phyloP scores from a whole-genome alignment of 139 green algal species.

The Spirogloea muscicola region DNA sequence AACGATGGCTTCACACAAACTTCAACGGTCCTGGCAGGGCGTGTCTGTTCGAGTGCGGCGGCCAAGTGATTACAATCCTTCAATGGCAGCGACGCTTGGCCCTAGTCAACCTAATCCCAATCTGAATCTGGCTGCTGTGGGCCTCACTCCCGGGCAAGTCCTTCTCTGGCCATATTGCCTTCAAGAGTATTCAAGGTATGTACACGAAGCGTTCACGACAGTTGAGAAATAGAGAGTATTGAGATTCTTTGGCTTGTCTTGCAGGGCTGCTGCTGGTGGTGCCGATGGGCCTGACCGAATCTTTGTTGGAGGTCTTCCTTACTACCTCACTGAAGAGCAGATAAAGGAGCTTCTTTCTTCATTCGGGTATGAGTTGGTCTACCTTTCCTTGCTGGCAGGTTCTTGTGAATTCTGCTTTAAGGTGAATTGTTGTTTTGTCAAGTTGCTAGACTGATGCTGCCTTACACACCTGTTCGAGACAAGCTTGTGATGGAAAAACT shows the following conservation, averaged over 20 bases:
- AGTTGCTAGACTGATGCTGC: background rate
- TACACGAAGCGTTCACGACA: background rate
- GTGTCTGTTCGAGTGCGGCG: conserved; percentile 82
- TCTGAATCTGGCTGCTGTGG: conserved; percentile 92
- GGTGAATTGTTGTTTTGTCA: too few species aligned
- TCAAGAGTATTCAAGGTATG: background rate
- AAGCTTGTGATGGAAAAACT: background rate
- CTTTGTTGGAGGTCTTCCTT: conserved; percentile 94
- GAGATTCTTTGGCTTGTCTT: conserved; percentile 8
- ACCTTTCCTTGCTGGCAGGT: background rate
- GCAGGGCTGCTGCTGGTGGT: background rate
- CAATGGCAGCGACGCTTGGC: conserved; percentile 71
- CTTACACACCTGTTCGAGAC: background rate
- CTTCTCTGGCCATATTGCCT: background rate
- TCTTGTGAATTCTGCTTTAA: too few species aligned
- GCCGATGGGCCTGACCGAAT: conserved; percentile 66
- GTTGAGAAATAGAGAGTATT: background rate
- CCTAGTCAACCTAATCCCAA: conserved; percentile 75
- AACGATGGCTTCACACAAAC: too few species aligned
- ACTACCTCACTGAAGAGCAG: conserved; percentile 92
- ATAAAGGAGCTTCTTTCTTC: conserved; percentile 86
- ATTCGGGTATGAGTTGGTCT: conserved; percentile 63
- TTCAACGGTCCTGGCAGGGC: too few species aligned
- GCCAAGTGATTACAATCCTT: conserved; percentile 97
- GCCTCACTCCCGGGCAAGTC: conserved; percentile 59